Percentiles rank a stretch among this genome's conserved stretches.
Evolutionary conservation across 2,329 filamentous ascomycete genomes (phyloP).

Genomic region (Diaporthe longicolla): DNA sequence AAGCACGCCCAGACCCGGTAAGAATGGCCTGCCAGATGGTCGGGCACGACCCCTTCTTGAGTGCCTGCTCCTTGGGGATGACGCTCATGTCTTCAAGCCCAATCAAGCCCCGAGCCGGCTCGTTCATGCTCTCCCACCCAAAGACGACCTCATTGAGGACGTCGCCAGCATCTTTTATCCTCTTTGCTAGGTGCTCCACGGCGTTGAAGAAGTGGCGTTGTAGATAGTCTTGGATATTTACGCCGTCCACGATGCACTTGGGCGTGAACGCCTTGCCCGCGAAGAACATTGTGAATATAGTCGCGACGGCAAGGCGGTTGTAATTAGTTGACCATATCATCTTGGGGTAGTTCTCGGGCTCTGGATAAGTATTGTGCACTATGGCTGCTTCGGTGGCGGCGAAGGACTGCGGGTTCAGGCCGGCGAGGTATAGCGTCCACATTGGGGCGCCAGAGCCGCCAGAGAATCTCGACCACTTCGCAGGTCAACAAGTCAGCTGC

Average conservation of each 20-base stretch:
- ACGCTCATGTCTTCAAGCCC: slow-evolving; percentile 85
- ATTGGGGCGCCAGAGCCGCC: slow-evolving; percentile 96
- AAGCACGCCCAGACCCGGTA: slow-evolving; percentile 90
- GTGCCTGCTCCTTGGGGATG: slow-evolving; percentile 87
- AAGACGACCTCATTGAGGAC: slow-evolving; percentile 89
- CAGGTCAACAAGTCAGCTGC: slow-evolving; percentile 17
- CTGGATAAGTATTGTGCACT: slow-evolving; percentile 93
- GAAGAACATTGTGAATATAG: slow-evolving; percentile 96
- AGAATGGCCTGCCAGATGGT: slow-evolving; percentile 95
- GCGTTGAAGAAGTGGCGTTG: slow-evolving; percentile 88
- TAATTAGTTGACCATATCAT: slow-evolving; percentile 99
- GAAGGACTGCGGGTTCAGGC: slow-evolving; percentile 89
- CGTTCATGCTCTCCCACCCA: slow-evolving; percentile 97
- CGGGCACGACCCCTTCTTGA: slow-evolving; percentile 93
- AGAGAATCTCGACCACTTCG: slow-evolving; percentile 90
- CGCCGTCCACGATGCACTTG: slow-evolving; percentile 92
- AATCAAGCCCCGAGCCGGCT: slow-evolving; percentile 90
- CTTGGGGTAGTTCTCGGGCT: slow-evolving; percentile 90
- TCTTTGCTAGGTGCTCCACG: slow-evolving; percentile 82
- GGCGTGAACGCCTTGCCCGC: slow-evolving; percentile 92
- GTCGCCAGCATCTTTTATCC: slow-evolving; percentile 91
- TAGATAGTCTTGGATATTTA: slow-evolving; percentile 97
- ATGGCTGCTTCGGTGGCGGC: slow-evolving; percentile 90
- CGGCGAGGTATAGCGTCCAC: slow-evolving; percentile 97
- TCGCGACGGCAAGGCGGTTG: slow-evolving; percentile 85